phyloP scores from a whole-genome alignment of 768 basidiomycete genomes.

The Auricularia auricula-judae region DNA sequence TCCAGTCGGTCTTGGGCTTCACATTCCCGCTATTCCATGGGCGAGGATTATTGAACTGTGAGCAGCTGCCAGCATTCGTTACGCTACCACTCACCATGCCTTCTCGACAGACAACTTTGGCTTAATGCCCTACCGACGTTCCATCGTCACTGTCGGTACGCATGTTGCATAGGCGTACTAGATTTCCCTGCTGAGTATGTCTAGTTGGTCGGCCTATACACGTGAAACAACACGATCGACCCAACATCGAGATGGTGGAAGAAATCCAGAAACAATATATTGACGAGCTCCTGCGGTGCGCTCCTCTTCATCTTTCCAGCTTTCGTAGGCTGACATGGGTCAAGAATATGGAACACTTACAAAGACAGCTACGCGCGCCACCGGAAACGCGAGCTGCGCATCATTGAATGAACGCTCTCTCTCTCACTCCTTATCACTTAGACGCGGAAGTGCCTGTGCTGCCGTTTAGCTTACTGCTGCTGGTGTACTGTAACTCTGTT shows the following conservation, averaged over 20 bases:
- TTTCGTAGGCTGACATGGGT: neutral
- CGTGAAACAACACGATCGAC: slow-evolving; percentile 65
- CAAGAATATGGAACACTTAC: slow-evolving; percentile 91
- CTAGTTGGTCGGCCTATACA: slow-evolving; percentile 79
- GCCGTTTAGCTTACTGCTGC: no score
- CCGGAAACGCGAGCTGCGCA: slow-evolving; percentile 63
- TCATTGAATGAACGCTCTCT: slow-evolving; percentile 42
- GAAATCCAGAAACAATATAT: slow-evolving; percentile 80
- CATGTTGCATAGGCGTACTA: no score
- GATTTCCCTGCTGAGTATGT: no score
- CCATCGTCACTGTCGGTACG: slow-evolving; percentile 72
- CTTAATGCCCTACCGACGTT: slow-evolving; percentile 88
- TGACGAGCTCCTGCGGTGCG: slow-evolving; percentile 79
- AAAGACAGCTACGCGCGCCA: slow-evolving; percentile 89
- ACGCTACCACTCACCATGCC: neutral
- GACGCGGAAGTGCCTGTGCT: no score
- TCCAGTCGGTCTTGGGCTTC: slow-evolving; percentile 89
- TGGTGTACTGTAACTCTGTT: no score
- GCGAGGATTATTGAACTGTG: slow-evolving; percentile 88
- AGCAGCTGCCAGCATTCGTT: slow-evolving; percentile 14
- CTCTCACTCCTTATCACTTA: no score
- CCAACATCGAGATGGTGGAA: slow-evolving; percentile 69
- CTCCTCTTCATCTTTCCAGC: slow-evolving; percentile 1
- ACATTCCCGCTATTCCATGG: slow-evolving; percentile 97
- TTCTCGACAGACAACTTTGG: slow-evolving; percentile 71